phyloP scores from a whole-genome alignment of 371 early-diverging fungal species.

The Mycotypha africana region DNA sequence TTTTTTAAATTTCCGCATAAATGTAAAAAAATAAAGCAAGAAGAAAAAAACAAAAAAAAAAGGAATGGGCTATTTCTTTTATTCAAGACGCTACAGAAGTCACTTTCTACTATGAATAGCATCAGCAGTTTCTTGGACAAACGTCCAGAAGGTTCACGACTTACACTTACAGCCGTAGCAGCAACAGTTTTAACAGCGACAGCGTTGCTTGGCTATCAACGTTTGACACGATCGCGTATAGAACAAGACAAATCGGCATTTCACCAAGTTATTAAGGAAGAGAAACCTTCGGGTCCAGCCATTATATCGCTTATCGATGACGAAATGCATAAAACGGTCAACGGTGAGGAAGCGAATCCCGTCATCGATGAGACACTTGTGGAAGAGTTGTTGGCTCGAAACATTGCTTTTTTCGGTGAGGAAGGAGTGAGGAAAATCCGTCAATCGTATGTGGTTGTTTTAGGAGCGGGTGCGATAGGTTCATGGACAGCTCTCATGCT shows the following conservation, averaged over 20 bases:
- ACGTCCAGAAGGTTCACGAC: slow-evolving; percentile 15
- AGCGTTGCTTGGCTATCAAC: slow-evolving; percentile 43
- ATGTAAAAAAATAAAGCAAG: too few relatives aligned
- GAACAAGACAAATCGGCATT: slow-evolving; percentile 6
- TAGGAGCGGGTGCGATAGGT: slow-evolving; percentile 97
- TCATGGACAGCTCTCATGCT: slow-evolving; percentile 91
- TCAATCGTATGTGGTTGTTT: slow-evolving; percentile 78
- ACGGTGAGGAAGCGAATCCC: too few relatives aligned
- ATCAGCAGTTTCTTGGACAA: slow-evolving; percentile 12
- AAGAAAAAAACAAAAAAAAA: too few relatives aligned
- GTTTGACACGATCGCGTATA: slow-evolving; percentile 35
- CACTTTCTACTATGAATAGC: too few relatives aligned
- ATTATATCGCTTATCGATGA: slow-evolving; percentile 7
- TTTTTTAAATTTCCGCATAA: too few relatives aligned
- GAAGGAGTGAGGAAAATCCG: slow-evolving; percentile 66
- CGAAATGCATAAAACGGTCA: not conserved
- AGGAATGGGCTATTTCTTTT: too few relatives aligned
- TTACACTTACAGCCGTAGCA: slow-evolving; percentile 44
- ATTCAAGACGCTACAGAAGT: too few relatives aligned
- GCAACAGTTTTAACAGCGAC: slow-evolving; percentile 56
- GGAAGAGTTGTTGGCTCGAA: slow-evolving; percentile 82
- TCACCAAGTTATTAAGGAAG: not conserved
- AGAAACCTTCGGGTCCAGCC: not conserved
- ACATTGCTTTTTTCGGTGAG: slow-evolving; percentile 86
- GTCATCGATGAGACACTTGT: slow-evolving; percentile 63